Conservation (phyloP, 257 asterid species). For the Galeopsis tetrahit region DNA sequence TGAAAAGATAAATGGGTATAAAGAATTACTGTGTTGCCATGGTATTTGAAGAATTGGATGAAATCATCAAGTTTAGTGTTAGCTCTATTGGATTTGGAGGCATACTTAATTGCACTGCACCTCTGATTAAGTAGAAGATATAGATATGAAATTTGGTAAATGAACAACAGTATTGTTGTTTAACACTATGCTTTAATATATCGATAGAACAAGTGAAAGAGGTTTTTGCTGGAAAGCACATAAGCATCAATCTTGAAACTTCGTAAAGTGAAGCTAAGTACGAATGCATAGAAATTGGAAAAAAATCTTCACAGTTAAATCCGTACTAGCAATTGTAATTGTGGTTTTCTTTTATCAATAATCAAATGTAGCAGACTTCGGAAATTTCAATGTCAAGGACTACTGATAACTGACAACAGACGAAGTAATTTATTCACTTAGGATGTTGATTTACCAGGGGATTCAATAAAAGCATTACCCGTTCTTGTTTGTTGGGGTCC, state of each 20-base stretch:
- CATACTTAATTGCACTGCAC: slow-evolving; percentile 10
- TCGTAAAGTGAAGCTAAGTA: slow-evolving; percentile 4
- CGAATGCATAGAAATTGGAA: slow-evolving; percentile 2
- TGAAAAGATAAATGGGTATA: neutral
- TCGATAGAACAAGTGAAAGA: neutral
- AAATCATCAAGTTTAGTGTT: slow-evolving; percentile 23
- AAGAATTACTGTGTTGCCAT: slow-evolving; percentile 4
- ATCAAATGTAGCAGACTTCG: slow-evolving; percentile 1
- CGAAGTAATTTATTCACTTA: slow-evolving; percentile 1
- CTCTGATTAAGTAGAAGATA: neutral
- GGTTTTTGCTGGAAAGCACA: neutral
- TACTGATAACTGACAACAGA: neutral
- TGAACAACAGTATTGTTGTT: neutral
- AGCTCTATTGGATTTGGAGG: slow-evolving; percentile 19
- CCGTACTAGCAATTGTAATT: neutral
- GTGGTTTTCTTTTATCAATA: neutral
- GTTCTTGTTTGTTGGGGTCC: slow-evolving; percentile 4
- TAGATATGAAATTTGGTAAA: slow-evolving; percentile 3
- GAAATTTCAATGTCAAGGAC: neutral
- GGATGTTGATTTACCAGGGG: slow-evolving; percentile 5
- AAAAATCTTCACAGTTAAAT: slow-evolving; percentile 3
- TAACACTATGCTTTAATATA: neutral
- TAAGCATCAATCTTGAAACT: slow-evolving; percentile 4
- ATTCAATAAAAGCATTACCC: neutral
- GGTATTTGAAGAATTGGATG: slow-evolving; percentile 18